Evolutionary conservation across 1,139 yeast species (phyloP), one percentile per base, ranked within the genome.

Genomic region (Suhomyces terraborum): DNA sequence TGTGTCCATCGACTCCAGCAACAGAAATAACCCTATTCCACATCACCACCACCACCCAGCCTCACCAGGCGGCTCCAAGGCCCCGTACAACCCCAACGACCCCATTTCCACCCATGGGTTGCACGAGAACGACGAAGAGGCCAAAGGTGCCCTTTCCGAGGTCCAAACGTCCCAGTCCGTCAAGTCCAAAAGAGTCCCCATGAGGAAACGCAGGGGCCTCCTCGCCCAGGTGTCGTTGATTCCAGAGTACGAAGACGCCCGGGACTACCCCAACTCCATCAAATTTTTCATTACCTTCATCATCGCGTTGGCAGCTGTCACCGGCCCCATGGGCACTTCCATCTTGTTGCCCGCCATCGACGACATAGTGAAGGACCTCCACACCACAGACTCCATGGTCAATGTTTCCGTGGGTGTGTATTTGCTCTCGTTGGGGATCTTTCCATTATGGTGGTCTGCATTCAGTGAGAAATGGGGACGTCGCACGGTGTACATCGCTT

Each of bases 261-360:
- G 88, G 42, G 78, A 77, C 20, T 81, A 84, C 52, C 81, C 88
- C 3, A 41, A 49, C 1, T 38, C 48, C 1, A 57, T 73, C 44
- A 85, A 88, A 54, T 56, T 63, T 42, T 41, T 72, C n/a, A 71
- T 88, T 39, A 85, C 86, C 2, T 64, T 77, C 24, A 67, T 85
- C 21, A 79, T 87, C 30, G 91, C 94, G 0, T 67, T 78, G 46
- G 89, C 93, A 4, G 87, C 91, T 2, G 68, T 84, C 58, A 75
- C 86, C 38, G 96, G 95, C 0, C 96, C 96, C 8, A 84, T 88
- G 91, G 95, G 95, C n/a, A 84, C 95, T 1, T 82, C 93, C 1
- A 85, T 88, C 45, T 72, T 88, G 59, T 74, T 86, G 39, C 96
- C 96, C 0, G 94, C 94, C 0, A 77, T 87, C 33, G 77, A 77